Evolutionary conservation across 2,329 filamentous ascomycete species (phyloP).

Genomic region (Lecanicillium sp.): DNA sequence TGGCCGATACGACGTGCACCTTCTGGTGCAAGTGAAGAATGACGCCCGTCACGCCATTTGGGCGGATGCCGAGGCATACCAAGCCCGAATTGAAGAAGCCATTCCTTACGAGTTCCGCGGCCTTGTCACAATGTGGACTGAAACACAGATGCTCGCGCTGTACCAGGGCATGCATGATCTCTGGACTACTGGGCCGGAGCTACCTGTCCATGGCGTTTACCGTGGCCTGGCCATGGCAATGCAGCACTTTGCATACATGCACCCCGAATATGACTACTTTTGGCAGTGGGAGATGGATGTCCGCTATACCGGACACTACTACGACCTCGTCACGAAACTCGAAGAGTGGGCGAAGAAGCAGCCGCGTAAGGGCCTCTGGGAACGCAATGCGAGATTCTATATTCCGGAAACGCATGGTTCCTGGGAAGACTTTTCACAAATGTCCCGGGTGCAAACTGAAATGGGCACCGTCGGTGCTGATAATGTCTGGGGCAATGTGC

Average conservation of each 20-base stretch:
- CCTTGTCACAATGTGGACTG: conserved; percentile 87
- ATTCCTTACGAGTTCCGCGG: conserved; percentile 81
- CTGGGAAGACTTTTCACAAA: conserved; percentile 71
- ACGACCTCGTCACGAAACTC: conserved; percentile 63
- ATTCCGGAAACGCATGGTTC: conserved; percentile 66
- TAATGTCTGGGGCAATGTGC: conserved; percentile 55
- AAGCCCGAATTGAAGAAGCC: conserved; percentile 56
- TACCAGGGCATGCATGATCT: conserved; percentile 84
- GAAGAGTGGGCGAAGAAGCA: conserved; percentile 63
- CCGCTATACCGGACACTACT: conserved; percentile 83
- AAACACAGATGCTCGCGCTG: conserved; percentile 82
- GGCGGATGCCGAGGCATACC: conserved; percentile 64
- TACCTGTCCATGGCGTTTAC: conserved; percentile 87
- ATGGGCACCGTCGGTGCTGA: conserved; percentile 58
- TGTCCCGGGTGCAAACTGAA: conserved; percentile 68
- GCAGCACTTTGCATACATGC: conserved; percentile 83
- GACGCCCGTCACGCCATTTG: conserved; percentile 69
- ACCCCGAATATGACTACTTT: conserved; percentile 84
- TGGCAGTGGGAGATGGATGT: conserved; percentile 98
- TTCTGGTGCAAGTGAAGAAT: conserved; percentile 77
- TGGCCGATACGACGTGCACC: conserved; percentile 78
- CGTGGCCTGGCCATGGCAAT: conserved; percentile 90
- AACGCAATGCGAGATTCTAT: conserved; percentile 72
- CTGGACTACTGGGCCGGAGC: conserved; percentile 54
- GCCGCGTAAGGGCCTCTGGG: conserved; percentile 74